phyloP scores from a whole-genome alignment of 2,329 filamentous ascomycete genomes.

The Hortaea sp. region DNA sequence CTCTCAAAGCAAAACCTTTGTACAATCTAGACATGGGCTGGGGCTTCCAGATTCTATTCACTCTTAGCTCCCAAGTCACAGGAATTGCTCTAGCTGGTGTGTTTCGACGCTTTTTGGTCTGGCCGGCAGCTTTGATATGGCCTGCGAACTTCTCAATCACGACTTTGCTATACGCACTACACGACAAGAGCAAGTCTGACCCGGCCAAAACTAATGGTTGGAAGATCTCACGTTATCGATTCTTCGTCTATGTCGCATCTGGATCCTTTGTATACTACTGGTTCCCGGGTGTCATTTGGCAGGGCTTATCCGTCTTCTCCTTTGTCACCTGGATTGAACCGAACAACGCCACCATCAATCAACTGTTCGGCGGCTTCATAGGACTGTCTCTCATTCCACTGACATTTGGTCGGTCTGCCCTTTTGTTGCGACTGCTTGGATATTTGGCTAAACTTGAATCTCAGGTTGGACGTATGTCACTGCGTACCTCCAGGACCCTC shows the following conservation, averaged over 20 bases:
- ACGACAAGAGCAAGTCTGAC: slow-evolving; percentile 67
- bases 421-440: too few species aligned
- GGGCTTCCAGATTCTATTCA: slow-evolving; percentile 70
- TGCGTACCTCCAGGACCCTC: slow-evolving; percentile 8
- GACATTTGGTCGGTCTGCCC: slow-evolving; percentile 49
- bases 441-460: too few species aligned
- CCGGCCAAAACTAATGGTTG: slow-evolving; percentile 53
- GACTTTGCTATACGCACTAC: slow-evolving; percentile 77
- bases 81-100: slow-evolving; percentile 79
- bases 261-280: slow-evolving; percentile 76
- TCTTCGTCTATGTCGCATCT: slow-evolving; percentile 66
- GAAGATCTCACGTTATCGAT: slow-evolving; percentile 71
- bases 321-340: slow-evolving; percentile 83
- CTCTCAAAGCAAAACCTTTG: slow-evolving; percentile 50
- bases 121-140: slow-evolving; percentile 84
- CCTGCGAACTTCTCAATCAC: slow-evolving; percentile 78
- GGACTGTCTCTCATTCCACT: slow-evolving; percentile 73
- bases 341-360: slow-evolving; percentile 70
- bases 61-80: slow-evolving; percentile 73
- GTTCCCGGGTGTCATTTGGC: slow-evolving; percentile 69
- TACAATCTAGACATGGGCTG: slow-evolving; percentile 30
- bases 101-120: slow-evolving; percentile 68
- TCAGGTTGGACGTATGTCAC: slow-evolving; percentile 59
- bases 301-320: slow-evolving; percentile 78
- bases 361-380: slow-evolving; percentile 77